These are phyloP conservation scores for Tetracentron sinense DNA, from an alignment of 164 flowering plant genomes.

Conservation along the genomic window DNA sequence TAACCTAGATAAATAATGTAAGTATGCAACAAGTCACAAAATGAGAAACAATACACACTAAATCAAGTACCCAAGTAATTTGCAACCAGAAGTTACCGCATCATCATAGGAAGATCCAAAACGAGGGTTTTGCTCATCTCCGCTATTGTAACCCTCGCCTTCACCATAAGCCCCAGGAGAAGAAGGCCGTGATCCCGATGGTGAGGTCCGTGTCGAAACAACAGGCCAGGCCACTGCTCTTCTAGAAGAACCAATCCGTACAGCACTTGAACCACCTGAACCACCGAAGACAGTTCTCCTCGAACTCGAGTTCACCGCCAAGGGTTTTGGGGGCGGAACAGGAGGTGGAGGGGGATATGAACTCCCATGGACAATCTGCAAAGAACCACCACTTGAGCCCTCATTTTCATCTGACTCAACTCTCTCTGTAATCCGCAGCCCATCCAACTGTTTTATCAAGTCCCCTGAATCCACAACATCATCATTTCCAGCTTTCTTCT, in stretches of 20 bases:
- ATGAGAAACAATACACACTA: background rate
- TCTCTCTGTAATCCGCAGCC: slow-evolving; percentile 39
- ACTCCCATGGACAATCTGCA: too few relatives aligned
- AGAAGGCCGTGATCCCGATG: slow-evolving; percentile 77
- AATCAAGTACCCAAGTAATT: background rate
- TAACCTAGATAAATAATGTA: background rate
- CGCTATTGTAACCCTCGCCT: slow-evolving; percentile 95
- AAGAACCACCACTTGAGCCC: background rate
- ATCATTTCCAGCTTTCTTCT: slow-evolving; percentile 31
- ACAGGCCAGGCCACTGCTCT: slow-evolving; percentile 66
- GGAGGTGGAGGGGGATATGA: background rate
- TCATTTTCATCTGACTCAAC: slow-evolving; percentile 20
- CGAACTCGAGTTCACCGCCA: slow-evolving; percentile 30
- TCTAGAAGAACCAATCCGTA: slow-evolving; percentile 64
- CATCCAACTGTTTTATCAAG: slow-evolving; percentile 31
- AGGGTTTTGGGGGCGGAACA: slow-evolving; percentile 72
- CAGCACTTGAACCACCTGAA: slow-evolving; percentile 41
- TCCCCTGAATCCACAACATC: slow-evolving; percentile 31
- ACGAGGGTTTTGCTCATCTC: slow-evolving; percentile 86
- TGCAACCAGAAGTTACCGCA: slow-evolving; percentile 43
- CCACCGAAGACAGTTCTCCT: slow-evolving; percentile 50
- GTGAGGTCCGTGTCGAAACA: slow-evolving; percentile 60
- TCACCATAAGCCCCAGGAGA: slow-evolving; percentile 90
- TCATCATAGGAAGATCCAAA: slow-evolving; percentile 75
- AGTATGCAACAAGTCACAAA: background rate